Percentiles rank a stretch among this genome's conserved stretches.
These are phyloP conservation scores for Podaxis sp. DNA, from an alignment of 768 basidiomycete species.

Conservation along the genomic window DNA sequence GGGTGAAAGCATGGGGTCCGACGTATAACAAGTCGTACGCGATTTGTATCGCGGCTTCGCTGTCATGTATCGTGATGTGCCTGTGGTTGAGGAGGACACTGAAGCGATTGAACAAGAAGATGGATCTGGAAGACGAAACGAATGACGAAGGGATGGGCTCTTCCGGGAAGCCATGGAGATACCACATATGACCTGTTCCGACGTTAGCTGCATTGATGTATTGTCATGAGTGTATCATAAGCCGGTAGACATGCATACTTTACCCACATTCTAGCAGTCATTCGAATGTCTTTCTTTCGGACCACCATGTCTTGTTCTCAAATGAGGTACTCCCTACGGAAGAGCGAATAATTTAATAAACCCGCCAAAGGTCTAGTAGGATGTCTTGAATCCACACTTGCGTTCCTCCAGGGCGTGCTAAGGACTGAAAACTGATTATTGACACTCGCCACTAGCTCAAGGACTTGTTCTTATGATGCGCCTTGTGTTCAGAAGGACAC, in stretches of 20 bases:
- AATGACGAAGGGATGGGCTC: slow-evolving; percentile 32
- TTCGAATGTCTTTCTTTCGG: background rate
- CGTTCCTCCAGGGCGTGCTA: no score
- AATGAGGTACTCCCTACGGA: no score
- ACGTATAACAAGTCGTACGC: slow-evolving; percentile 68
- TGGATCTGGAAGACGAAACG: slow-evolving; percentile 37
- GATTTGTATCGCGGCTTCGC: slow-evolving; percentile 65
- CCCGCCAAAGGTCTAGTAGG: no score
- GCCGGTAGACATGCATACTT: background rate
- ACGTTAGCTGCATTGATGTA: background rate
- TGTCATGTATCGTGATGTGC: slow-evolving; percentile 47
- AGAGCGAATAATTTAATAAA: no score
- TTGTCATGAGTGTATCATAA: background rate
- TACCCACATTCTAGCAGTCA: background rate
- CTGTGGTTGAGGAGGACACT: slow-evolving; percentile 48
- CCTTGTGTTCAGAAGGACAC: no score
- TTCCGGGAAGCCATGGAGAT: slow-evolving; percentile 12
- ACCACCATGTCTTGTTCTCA: no score
- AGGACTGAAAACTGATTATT: no score
- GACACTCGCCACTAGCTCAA: no score
- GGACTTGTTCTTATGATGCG: no score
- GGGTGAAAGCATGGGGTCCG: slow-evolving; percentile 70
- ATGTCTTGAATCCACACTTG: no score
- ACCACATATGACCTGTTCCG: background rate
- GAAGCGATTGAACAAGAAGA: slow-evolving; percentile 34